Percentiles rank a stretch among this genome's conserved stretches.
These are phyloP conservation scores for Salix caprea DNA, from an alignment of 345 rosid species.

Conservation along the genomic window DNA sequence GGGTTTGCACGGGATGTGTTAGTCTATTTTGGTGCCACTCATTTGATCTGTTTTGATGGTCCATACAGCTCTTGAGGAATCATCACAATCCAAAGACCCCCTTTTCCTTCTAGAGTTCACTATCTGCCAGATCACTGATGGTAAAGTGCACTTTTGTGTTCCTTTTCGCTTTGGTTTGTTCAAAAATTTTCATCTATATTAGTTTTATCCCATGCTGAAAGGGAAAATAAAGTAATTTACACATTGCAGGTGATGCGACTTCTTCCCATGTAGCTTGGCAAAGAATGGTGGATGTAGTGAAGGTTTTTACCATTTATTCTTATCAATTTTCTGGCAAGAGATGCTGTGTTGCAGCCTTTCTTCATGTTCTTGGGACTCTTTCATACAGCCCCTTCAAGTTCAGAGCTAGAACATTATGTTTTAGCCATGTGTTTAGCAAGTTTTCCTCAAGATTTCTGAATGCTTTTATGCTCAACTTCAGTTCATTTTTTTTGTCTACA, in stretches of 20 bases:
- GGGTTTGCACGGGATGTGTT: neutral
- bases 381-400: neutral
- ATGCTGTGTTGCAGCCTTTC: neutral
- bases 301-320: conserved; percentile 33
- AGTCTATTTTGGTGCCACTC: neutral
- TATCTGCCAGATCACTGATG: conserved; percentile 24
- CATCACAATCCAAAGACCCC: conserved; percentile 41
- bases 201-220: neutral
- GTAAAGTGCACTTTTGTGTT: conserved; percentile 18
- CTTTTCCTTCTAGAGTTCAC: conserved; percentile 45
- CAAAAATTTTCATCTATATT: neutral
- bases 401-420: neutral
- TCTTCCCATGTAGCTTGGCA: conserved; percentile 41
- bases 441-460: neutral
- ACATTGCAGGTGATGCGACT: conserved; percentile 31
- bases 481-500: too few relatives aligned
- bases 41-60: conserved; percentile 10
- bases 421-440: neutral
- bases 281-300: conserved; percentile 59
- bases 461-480: neutral
- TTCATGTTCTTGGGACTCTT: too few relatives aligned
- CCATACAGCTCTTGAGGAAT: conserved; percentile 48
- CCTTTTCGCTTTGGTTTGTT: neutral
- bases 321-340: neutral
- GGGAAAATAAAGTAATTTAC: neutral